Base-by-base conservation (phyloP, 345 rosid species). In the Populus tremula region DNA sequence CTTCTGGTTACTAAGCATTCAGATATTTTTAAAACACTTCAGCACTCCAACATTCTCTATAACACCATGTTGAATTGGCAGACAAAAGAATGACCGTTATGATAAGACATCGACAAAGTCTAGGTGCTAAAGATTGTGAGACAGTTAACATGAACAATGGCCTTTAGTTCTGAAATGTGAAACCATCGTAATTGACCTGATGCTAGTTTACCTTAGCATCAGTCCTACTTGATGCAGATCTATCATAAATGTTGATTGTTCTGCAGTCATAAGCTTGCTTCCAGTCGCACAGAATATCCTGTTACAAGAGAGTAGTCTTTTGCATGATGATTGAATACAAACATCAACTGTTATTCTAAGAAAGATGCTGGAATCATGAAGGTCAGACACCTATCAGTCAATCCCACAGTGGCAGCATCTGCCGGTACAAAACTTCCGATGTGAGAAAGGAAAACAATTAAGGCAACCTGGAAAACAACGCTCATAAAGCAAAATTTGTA, bases 351-450 rank as follows among this genome's bases (percentile, higher is more conserved):
- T 36, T 43, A 67, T 45, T 77, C 29, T 73, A 74, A 39, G 66
- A 75, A 84, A 77, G 35, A 82, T 67, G 27, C 54, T 62, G 16
- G 71, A 77, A 81, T 72, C 73, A 39, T 70, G 78, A 62, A 36
- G 61, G 56, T 72, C 41, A 72, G 16, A 29, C 43, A 96, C 99
- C 99, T 92, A 82, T 95, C 98, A 33, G 98, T 96, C 89, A 96
- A 86, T 64, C 99, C 99, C 80, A 93, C 85, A 56, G 92, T 91
- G 68, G 99, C 99, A 74, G 96, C 85, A 77, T 95, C 96, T 79
- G 99, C 99, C 17, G 99, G 98, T 83, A 93, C 97, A 84, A 93
- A 95, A 89, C 99, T 93, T 83, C 98, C 99, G 27, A 95, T 93
- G 87, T 93, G 99, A 76, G 98, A 90, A 71, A 93, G 93, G 84